A percentile compares a stretch with the other conserved stretches of the same genome.
phyloP scores from a whole-genome alignment of 1,284 basidiomycete species.

The Fistulina hepatica region DNA sequence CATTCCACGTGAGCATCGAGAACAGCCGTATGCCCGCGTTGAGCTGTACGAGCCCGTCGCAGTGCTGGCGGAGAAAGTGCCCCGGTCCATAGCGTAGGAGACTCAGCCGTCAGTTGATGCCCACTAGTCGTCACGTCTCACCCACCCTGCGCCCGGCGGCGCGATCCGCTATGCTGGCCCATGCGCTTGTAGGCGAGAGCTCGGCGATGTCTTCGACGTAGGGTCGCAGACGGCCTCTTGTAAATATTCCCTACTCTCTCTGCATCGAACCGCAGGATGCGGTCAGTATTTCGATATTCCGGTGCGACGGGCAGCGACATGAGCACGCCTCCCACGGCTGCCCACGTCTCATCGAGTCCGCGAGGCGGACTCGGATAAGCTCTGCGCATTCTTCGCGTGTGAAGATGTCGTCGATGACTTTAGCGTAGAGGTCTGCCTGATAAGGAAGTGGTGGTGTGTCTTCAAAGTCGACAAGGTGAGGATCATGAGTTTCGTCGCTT shows the following conservation, averaged over 20 bases:
- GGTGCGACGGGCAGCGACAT: too few relatives aligned
- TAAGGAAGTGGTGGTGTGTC: too few relatives aligned
- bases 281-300: conserved; percentile 29
- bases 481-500: too few relatives aligned
- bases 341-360: conserved; percentile 20
- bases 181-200: conserved; percentile 20
- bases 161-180: conserved; percentile 25
- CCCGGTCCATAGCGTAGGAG: conserved; percentile 32
- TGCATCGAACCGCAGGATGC: conserved; percentile 21
- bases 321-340: conserved; percentile 22
- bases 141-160: conserved; percentile 22
- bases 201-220: conserved; percentile 23
- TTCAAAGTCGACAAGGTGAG: too few relatives aligned
- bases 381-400: conserved; percentile 24
- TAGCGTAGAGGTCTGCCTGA: conserved; percentile 26
- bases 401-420: conserved; percentile 26
- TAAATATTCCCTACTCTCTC: conserved; percentile 21
- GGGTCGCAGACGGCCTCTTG: conserved; percentile 21
- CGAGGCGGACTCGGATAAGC: conserved; percentile 22
- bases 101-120: conserved; percentile 28
- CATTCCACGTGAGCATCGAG: too few relatives aligned
- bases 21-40: too few relatives aligned
- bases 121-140: conserved; percentile 24
- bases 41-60: conserved; percentile 28
- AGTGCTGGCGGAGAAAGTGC: conserved; percentile 31